Percentiles rank a stretch among this genome's conserved stretches.
Evolutionary conservation across 2,329 filamentous ascomycete genomes (phyloP).

Genomic region (Aspergillus fumigatiaffinis): DNA sequence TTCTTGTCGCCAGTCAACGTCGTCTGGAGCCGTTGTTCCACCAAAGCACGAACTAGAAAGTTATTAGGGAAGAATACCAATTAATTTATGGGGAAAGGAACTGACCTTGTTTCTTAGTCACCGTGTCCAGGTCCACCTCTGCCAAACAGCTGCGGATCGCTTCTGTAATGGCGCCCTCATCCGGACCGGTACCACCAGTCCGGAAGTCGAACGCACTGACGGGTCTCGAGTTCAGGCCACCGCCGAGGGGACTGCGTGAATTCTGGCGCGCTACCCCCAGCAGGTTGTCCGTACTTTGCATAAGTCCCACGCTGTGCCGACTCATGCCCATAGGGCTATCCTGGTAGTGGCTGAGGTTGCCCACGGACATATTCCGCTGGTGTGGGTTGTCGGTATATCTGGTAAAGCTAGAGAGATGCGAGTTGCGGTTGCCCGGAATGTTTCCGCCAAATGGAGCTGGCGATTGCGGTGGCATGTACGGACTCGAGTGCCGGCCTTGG

Average conservation of each 20-base stretch:
- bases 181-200: conserved; percentile 57
- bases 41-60: conserved; percentile 66
- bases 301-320: conserved; percentile 40
- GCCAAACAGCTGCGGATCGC: conserved; percentile 76
- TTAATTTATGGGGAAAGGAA: conserved; percentile 1
- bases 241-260: conserved; percentile 49
- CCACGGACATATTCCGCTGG: conserved; percentile 57
- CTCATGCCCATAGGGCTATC: conserved; percentile 34
- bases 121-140: conserved; percentile 91
- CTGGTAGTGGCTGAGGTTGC: conserved; percentile 48
- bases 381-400: conserved; percentile 61
- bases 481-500: conserved; percentile 49
- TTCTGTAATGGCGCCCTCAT: conserved; percentile 75
- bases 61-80: background rate
- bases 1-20: conserved; percentile 81
- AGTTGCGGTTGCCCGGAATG: conserved; percentile 53
- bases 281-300: conserved; percentile 45
- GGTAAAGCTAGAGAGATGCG: conserved; percentile 65
- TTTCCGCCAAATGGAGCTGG: conserved; percentile 66
- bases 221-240: conserved; percentile 45
- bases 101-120: conserved; percentile 90
- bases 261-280: conserved; percentile 33
- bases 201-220: conserved; percentile 58
- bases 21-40: conserved; percentile 89
- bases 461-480: conserved; percentile 80